Conservation (phyloP, 2,329 filamentous ascomycete genomes). For the Apiospora pterosperma region DNA sequence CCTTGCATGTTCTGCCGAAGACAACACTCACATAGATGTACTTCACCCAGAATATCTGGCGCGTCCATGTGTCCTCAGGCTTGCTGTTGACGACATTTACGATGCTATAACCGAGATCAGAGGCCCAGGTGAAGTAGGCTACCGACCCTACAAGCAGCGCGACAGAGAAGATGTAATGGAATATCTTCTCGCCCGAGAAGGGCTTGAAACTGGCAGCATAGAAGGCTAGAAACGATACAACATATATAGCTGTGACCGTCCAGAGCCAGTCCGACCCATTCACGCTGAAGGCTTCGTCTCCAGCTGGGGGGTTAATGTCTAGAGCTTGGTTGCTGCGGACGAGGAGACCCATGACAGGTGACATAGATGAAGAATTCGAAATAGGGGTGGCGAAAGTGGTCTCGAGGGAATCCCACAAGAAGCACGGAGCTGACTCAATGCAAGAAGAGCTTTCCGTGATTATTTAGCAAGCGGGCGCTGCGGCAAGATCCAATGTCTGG, state of each 20-base stretch:
- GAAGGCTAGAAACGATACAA: slow-evolving; percentile 41
- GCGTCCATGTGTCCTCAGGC: slow-evolving; percentile 11
- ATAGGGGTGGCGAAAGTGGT: neutral
- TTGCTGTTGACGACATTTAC: slow-evolving; percentile 24
- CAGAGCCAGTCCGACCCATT: slow-evolving; percentile 54
- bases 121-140: slow-evolving; percentile 50
- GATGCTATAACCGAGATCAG: slow-evolving; percentile 45
- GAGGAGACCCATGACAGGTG: slow-evolving; percentile 16
- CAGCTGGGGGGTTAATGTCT: slow-evolving; percentile 40
- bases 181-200: slow-evolving; percentile 46
- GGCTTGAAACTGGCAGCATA: slow-evolving; percentile 38
- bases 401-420: neutral
- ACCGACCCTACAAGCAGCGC: slow-evolving; percentile 46
- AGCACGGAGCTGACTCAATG: neutral
- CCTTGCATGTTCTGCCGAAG: neutral
- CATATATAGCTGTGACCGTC: slow-evolving; percentile 48
- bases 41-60: slow-evolving; percentile 54
- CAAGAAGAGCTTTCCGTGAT: neutral
- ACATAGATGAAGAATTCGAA: neutral
- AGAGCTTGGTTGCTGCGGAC: slow-evolving; percentile 43
- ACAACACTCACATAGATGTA: slow-evolving; percentile 36
- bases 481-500: neutral
- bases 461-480: neutral
- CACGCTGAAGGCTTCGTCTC: slow-evolving; percentile 34
- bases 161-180: slow-evolving; percentile 53